These are phyloP conservation scores for Lenwebbia sp. DNA, from an alignment of 345 rosid genomes.

Conservation along the genomic window DNA sequence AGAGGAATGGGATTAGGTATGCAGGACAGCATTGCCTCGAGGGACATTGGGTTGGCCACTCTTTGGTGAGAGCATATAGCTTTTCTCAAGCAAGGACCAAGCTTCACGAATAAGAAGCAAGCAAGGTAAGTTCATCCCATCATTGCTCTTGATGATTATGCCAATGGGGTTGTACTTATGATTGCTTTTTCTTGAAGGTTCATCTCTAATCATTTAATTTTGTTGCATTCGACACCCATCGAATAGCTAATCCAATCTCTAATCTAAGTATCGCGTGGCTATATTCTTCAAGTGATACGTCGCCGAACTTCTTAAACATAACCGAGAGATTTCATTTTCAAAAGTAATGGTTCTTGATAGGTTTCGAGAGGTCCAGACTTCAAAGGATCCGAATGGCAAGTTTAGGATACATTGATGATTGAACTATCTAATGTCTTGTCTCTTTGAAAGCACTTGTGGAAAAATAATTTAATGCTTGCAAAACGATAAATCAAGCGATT, in stretches of 20 bases:
- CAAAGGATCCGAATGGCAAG: no score
- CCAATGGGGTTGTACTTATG: neutral
- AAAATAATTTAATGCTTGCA: no score
- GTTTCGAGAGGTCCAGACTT: no score
- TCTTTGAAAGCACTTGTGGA: no score
- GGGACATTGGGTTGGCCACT: constrained; percentile 29
- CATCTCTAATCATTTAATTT: neutral
- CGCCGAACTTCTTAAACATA: no score
- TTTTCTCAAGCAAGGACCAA: constrained; percentile 23
- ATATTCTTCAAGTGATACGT: neutral
- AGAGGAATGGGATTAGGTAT: constrained; percentile 17
- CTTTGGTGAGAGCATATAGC: constrained; percentile 25
- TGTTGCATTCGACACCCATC: neutral
- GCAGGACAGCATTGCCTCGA: constrained; percentile 21
- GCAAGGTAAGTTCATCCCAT: constrained; percentile 10
- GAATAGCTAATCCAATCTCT: neutral
- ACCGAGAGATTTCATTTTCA: no score
- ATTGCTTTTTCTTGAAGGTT: neutral
- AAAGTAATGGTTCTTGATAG: no score
- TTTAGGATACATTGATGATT: no score
- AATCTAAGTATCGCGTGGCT: neutral
- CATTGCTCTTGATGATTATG: neutral
- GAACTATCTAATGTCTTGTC: no score
- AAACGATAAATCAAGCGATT: no score
- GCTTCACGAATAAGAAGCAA: constrained; percentile 21